Conservation (phyloP, 176 grass and related monocot species). For the Calamus simplicifolius region DNA sequence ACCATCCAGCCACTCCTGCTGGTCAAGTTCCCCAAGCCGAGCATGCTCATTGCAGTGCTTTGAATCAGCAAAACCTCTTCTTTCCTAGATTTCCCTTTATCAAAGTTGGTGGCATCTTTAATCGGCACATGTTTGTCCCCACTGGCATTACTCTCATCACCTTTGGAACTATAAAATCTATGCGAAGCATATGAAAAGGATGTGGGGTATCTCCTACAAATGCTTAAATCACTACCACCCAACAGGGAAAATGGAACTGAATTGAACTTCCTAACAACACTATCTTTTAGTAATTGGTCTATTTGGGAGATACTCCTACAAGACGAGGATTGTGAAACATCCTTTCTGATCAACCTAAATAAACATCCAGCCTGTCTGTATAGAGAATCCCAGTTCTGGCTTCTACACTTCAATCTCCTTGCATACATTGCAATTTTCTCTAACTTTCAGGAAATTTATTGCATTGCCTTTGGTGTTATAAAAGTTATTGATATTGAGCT, state of each 20-base stretch:
- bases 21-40: conserved; percentile 79
- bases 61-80: conserved; percentile 12
- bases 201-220: not conserved
- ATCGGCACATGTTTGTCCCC: conserved; percentile 35
- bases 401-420: conserved; percentile 27
- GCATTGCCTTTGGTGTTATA: too few relatives aligned
- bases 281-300: conserved; percentile 4
- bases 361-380: conserved; percentile 7
- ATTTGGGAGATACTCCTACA: not conserved
- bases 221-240: conserved; percentile 1
- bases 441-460: not conserved
- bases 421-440: conserved; percentile 19
- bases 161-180: conserved; percentile 79
- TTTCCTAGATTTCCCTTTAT: conserved; percentile 18
- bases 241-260: conserved; percentile 2
- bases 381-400: conserved; percentile 19
- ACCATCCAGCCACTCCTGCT: conserved; percentile 82
- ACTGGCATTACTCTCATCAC: conserved; percentile 50
- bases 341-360: not conserved
- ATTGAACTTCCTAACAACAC: conserved; percentile 13
- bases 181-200: conserved; percentile 1
- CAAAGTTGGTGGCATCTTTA: conserved; percentile 23
- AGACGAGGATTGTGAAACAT: conserved; percentile 3
- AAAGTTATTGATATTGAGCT: too few relatives aligned
- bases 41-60: conserved; percentile 62